Conservation (phyloP, 176 grass and related monocot genomes). For the Oryza meyeriana region DNA sequence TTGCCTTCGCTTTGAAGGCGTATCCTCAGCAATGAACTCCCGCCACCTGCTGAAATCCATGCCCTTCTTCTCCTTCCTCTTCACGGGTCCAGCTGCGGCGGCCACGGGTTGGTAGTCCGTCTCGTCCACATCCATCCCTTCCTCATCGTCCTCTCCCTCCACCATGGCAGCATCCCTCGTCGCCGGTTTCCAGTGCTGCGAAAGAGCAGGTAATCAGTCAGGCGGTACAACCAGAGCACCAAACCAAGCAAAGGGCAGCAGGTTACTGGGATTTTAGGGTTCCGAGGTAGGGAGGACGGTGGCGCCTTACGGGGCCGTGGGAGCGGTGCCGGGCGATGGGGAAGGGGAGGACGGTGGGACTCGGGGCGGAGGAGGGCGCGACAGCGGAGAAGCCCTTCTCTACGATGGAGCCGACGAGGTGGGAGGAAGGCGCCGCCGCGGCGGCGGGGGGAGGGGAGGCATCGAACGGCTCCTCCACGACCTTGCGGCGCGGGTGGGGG, state of each 20-base stretch:
- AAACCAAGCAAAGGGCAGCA: neutral
- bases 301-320: conserved; percentile 65
- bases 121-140: conserved; percentile 56
- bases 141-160: conserved; percentile 32
- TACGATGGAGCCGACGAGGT: conserved; percentile 73
- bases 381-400: conserved; percentile 83
- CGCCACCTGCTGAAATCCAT: conserved; percentile 77
- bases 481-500: conserved; percentile 30
- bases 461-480: conserved; percentile 45
- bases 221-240: neutral
- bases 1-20: conserved; percentile 41
- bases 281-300: neutral
- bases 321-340: conserved; percentile 89
- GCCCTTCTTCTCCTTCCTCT: conserved; percentile 78
- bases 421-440: conserved; percentile 30
- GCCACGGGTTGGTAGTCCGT: conserved; percentile 38
- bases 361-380: conserved; percentile 42
- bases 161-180: neutral
- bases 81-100: conserved; percentile 38
- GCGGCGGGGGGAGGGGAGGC: neutral
- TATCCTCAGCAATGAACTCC: conserved; percentile 39
- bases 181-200: conserved; percentile 59
- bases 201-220: neutral
- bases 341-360: conserved; percentile 73
- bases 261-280: conserved; percentile 20